These are phyloP conservation scores for Boletus sp. DNA, from an alignment of 1,284 basidiomycete species.

Conservation along the genomic window DNA sequence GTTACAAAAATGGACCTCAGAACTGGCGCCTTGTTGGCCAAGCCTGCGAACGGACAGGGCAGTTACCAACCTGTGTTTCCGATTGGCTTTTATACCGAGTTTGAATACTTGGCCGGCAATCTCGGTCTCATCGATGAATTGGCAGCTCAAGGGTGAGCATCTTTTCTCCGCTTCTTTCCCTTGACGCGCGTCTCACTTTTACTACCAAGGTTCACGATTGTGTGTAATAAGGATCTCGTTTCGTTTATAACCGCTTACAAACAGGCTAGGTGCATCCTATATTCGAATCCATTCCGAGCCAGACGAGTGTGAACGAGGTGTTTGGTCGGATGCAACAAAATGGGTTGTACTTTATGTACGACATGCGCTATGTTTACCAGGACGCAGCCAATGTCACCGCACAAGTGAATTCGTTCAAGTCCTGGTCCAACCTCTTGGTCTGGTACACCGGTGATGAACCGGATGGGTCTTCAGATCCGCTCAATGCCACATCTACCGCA, in stretches of 20 bases:
- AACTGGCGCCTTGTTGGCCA: conserved; percentile 63
- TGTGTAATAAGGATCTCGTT: conserved; percentile 14
- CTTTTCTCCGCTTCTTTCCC: not conserved
- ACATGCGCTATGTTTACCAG: conserved; percentile 68
- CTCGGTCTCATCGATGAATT: conserved; percentile 54
- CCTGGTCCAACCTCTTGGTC: conserved; percentile 60
- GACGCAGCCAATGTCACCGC: conserved; percentile 55
- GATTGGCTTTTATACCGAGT: conserved; percentile 71
- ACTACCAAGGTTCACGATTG: conserved; percentile 30
- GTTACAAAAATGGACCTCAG: conserved; percentile 69
- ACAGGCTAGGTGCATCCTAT: conserved; percentile 56
- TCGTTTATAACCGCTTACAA: conserved; percentile 9
- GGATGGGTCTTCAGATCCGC: conserved; percentile 64
- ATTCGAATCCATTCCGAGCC: conserved; percentile 56
- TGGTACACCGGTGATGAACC: conserved; percentile 81
- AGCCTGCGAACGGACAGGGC: conserved; percentile 44
- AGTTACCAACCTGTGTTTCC: conserved; percentile 60
- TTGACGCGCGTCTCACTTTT: conserved; percentile 5
- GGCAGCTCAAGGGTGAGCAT: conserved; percentile 55
- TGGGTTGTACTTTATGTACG: conserved; percentile 73
- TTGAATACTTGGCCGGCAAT: conserved; percentile 57
- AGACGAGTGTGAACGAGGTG: conserved; percentile 44
- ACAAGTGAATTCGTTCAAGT: conserved; percentile 65
- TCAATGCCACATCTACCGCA: conserved; percentile 53
- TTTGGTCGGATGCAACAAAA: conserved; percentile 66